These are phyloP conservation scores for Candida ficus DNA, from an alignment of 805 yeast genomes.

Conservation along the genomic window DNA sequence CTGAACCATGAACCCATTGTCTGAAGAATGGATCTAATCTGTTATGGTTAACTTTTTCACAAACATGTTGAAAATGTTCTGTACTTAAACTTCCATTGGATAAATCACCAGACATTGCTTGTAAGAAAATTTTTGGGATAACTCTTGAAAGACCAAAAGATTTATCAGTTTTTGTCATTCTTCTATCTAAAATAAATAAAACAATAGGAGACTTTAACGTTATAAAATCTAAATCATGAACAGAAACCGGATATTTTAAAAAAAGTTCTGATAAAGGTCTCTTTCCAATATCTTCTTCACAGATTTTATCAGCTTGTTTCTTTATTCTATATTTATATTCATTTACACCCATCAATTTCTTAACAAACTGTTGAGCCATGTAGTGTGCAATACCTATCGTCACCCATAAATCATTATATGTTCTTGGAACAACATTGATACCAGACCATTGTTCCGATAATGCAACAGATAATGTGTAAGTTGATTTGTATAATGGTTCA, in stretches of 20 bases:
- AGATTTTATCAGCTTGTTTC: slow-evolving; percentile 56
- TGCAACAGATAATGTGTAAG: slow-evolving; percentile 63
- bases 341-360: slow-evolving; percentile 73
- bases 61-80: slow-evolving; percentile 82
- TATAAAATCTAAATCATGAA: slow-evolving; percentile 61
- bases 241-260: slow-evolving; percentile 58
- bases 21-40: slow-evolving; percentile 78
- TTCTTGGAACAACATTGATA: slow-evolving; percentile 77
- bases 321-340: slow-evolving; percentile 73
- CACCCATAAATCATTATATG: slow-evolving; percentile 82
- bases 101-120: slow-evolving; percentile 93
- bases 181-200: slow-evolving; percentile 72
- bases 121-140: slow-evolving; percentile 83
- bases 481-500: slow-evolving; percentile 70
- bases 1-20: slow-evolving; percentile 90
- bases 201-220: slow-evolving; percentile 82
- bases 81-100: slow-evolving; percentile 74
- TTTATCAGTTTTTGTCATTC: slow-evolving; percentile 95
- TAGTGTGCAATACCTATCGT: slow-evolving; percentile 78
- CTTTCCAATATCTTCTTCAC: slow-evolving; percentile 69
- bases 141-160: slow-evolving; percentile 90
- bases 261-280: slow-evolving; percentile 77
- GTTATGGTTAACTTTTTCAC: slow-evolving; percentile 90
- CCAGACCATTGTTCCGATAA: slow-evolving; percentile 93
- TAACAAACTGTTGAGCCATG: slow-evolving; percentile 72